Conservation (phyloP, 371 early-diverging fungal species). For the Syncephalastrum monosporum region DNA sequence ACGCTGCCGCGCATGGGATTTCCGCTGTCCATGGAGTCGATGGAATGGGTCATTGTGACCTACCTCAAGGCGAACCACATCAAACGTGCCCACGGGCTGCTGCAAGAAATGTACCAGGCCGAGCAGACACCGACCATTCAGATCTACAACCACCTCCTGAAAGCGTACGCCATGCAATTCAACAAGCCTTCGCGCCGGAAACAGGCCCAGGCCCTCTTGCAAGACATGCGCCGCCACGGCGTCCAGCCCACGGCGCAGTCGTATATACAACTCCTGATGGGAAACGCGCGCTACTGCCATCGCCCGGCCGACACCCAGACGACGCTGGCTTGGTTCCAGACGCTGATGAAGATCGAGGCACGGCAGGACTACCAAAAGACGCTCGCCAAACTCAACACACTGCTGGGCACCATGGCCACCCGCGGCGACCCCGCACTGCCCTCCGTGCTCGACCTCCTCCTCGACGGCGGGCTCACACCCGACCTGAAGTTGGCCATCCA, state of each 20-base stretch:
- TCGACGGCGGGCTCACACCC: slow-evolving; percentile 1
- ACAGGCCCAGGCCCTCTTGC: slow-evolving; percentile 4
- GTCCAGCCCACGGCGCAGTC: slow-evolving; percentile 4
- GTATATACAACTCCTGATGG: slow-evolving; percentile 18
- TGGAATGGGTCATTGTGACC: slow-evolving; percentile 14
- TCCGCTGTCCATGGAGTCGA: background rate
- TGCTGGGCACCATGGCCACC: slow-evolving; percentile 11
- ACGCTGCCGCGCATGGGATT: background rate
- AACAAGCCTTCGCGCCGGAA: slow-evolving; percentile 5
- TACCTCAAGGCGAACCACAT: slow-evolving; percentile 7
- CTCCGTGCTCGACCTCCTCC: background rate
- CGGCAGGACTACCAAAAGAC: slow-evolving; percentile 5
- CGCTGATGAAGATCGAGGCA: slow-evolving; percentile 9
- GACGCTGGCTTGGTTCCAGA: slow-evolving; percentile 8
- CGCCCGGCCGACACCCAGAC: background rate
- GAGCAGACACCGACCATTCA: slow-evolving; percentile 11
- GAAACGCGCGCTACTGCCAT: slow-evolving; percentile 5
- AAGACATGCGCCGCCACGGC: slow-evolving; percentile 16
- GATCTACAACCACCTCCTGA: slow-evolving; percentile 15
- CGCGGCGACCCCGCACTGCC: slow-evolving; percentile 11
- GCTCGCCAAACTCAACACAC: slow-evolving; percentile 2
- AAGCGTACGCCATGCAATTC: slow-evolving; percentile 12
- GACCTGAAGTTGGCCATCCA: slow-evolving; percentile 10
- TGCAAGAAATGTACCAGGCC: slow-evolving; percentile 8
- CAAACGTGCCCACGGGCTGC: slow-evolving; percentile 7